Conservation (phyloP, 176 grass and related monocot genomes). For the Triticum turgidum region DNA sequence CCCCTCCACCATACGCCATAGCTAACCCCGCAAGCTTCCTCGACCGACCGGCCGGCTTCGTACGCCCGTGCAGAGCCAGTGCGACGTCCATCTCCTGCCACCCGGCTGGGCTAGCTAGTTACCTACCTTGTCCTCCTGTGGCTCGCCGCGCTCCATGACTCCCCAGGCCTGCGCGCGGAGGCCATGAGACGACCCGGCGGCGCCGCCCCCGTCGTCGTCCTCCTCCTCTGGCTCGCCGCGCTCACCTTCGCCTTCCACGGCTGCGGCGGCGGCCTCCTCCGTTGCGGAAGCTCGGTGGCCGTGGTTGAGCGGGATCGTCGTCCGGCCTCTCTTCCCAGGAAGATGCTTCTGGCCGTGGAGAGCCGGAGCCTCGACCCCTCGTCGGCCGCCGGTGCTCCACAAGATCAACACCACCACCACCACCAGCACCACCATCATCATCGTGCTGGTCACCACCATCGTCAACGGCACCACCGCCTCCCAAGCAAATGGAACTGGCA, state of each 20-base stretch:
- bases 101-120: not conserved
- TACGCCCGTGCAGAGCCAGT: not conserved
- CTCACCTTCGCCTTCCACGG: constrained; percentile 61
- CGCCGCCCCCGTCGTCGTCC: not conserved
- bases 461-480: not conserved
- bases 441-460: not conserved
- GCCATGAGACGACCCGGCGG: constrained; percentile 52
- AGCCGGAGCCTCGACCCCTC: constrained; percentile 22
- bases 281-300: not conserved
- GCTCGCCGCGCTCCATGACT: not conserved
- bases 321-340: constrained; percentile 24
- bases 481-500: constrained; percentile 30
- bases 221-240: constrained; percentile 59
- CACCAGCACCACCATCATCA: not conserved
- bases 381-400: not conserved
- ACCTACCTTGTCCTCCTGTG: not conserved
- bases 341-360: constrained; percentile 38
- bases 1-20: not conserved
- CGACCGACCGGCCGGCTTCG: not conserved
- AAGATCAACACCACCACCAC: not conserved
- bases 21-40: not conserved
- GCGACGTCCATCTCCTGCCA: no score
- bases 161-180: constrained; percentile 30
- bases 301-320: not conserved
- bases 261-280: not conserved